Evolutionary conservation across 2,329 filamentous ascomycete genomes (phyloP).

Genomic region (Acarospora socialis): DNA sequence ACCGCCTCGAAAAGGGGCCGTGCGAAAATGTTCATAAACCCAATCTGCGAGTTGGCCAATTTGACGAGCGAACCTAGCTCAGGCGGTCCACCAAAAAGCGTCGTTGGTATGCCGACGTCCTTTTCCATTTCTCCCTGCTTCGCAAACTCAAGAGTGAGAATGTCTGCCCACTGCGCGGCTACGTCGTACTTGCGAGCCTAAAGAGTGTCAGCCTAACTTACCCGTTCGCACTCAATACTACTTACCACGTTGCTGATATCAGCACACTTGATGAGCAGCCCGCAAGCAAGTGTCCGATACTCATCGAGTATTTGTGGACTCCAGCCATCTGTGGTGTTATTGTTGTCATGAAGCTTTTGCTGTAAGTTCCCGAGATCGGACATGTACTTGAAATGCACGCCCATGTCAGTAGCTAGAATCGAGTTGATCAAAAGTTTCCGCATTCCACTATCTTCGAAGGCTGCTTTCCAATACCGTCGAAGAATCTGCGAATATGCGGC

Average conservation of each 20-base stretch:
- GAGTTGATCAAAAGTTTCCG: slow-evolving; percentile 88
- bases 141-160: slow-evolving; percentile 90
- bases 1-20: slow-evolving; percentile 82
- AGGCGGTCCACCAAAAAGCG: slow-evolving; percentile 62
- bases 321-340: slow-evolving; percentile 55
- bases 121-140: slow-evolving; percentile 85
- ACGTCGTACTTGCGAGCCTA: slow-evolving; percentile 72
- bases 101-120: slow-evolving; percentile 75
- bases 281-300: slow-evolving; percentile 68
- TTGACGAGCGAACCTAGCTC: slow-evolving; percentile 74
- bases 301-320: slow-evolving; percentile 61
- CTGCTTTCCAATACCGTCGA: slow-evolving; percentile 75
- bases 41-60: slow-evolving; percentile 74
- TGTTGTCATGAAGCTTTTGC: slow-evolving; percentile 55
- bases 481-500: slow-evolving; percentile 94
- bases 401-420: slow-evolving; percentile 97
- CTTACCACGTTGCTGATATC: slow-evolving; percentile 96
- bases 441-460: slow-evolving; percentile 65
- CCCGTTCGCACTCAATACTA: slow-evolving; percentile 18
- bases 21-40: slow-evolving; percentile 94
- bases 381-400: slow-evolving; percentile 94
- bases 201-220: slow-evolving; percentile 4
- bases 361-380: slow-evolving; percentile 68
- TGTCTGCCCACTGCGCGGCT: slow-evolving; percentile 78
- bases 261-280: slow-evolving; percentile 89